Percentiles rank a stretch among this genome's conserved stretches.
Conservation (phyloP, 192 early-diverging fungal species). For the Coemansia sp. region DNA sequence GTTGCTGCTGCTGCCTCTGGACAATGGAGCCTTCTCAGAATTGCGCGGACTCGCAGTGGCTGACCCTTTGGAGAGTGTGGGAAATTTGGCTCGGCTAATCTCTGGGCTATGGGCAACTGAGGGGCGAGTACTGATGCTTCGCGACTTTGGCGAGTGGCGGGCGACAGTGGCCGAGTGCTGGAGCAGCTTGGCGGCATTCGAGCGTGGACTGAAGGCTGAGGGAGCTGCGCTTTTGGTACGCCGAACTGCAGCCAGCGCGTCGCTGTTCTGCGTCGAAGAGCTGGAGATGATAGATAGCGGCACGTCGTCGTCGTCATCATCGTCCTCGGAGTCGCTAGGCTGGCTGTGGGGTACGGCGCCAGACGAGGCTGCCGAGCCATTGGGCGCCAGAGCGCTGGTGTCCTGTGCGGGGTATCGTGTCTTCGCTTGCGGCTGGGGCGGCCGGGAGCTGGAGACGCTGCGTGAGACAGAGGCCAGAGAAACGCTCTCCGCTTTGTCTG, state of each 20-base stretch:
- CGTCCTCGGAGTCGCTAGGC: slow-evolving; percentile 7
- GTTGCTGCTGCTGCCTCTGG: background rate
- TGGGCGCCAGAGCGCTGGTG: background rate
- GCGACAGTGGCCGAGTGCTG: background rate
- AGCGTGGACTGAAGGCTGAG: slow-evolving; percentile 13
- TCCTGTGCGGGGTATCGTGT: background rate
- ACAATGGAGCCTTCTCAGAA: background rate
- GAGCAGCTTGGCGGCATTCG: background rate
- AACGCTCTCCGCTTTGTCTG: slow-evolving; percentile 17
- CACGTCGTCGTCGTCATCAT: slow-evolving; percentile 35
- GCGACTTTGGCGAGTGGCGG: slow-evolving; percentile 9
- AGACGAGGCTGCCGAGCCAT: background rate
- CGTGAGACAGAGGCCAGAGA: slow-evolving; percentile 9
- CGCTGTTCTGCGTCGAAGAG: slow-evolving; percentile 21
- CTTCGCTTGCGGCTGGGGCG: background rate
- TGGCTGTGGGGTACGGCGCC: background rate
- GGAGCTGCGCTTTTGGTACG: slow-evolving; percentile 40
- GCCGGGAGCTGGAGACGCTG: background rate
- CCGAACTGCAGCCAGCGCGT: slow-evolving; percentile 15
- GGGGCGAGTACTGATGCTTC: slow-evolving; percentile 1
- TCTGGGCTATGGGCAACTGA: background rate
- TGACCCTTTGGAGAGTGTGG: background rate
- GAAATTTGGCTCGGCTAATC: background rate
- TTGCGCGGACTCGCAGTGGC: background rate
- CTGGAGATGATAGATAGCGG: slow-evolving; percentile 44